Evolutionary conservation across 192 early-diverging fungal species (phyloP).

Genomic region (Coemansia sp.): DNA sequence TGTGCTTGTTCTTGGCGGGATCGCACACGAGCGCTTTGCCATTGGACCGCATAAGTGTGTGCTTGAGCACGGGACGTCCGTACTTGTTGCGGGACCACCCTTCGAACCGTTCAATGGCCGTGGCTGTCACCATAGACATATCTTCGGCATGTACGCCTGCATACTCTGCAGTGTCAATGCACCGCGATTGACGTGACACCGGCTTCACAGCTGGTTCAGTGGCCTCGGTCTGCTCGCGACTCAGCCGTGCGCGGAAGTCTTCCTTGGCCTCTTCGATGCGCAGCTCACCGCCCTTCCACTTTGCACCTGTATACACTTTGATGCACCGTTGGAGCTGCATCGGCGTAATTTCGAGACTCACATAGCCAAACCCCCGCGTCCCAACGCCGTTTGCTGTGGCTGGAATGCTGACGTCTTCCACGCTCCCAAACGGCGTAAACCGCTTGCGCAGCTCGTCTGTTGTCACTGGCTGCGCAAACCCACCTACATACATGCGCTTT

Average conservation of each 20-base stretch:
- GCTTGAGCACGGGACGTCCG: slow-evolving; percentile 70
- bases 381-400: slow-evolving; percentile 13
- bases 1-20: slow-evolving; percentile 66
- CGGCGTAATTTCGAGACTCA: slow-evolving; percentile 66
- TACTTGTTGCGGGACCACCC: slow-evolving; percentile 73
- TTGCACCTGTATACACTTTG: slow-evolving; percentile 69
- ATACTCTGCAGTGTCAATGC: slow-evolving; percentile 1
- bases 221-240: slow-evolving; percentile 53
- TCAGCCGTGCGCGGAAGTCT: slow-evolving; percentile 56
- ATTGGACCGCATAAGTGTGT: slow-evolving; percentile 59
- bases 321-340: slow-evolving; percentile 70
- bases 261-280: slow-evolving; percentile 81
- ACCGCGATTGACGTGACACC: slow-evolving; percentile 29
- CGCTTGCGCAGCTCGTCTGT: slow-evolving; percentile 60
- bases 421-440: slow-evolving; percentile 73
- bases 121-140: slow-evolving; percentile 70
- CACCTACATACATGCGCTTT: slow-evolving; percentile 78
- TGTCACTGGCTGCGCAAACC: slow-evolving; percentile 62
- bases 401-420: slow-evolving; percentile 30
- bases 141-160: slow-evolving; percentile 59
- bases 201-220: neutral
- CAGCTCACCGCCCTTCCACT: slow-evolving; percentile 81
- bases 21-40: slow-evolving; percentile 66
- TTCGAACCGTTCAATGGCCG: slow-evolving; percentile 60
- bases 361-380: slow-evolving; percentile 70